phyloP scores from a whole-genome alignment of 176 grass and related monocot genomes.

The Oryza rufipogon region DNA sequence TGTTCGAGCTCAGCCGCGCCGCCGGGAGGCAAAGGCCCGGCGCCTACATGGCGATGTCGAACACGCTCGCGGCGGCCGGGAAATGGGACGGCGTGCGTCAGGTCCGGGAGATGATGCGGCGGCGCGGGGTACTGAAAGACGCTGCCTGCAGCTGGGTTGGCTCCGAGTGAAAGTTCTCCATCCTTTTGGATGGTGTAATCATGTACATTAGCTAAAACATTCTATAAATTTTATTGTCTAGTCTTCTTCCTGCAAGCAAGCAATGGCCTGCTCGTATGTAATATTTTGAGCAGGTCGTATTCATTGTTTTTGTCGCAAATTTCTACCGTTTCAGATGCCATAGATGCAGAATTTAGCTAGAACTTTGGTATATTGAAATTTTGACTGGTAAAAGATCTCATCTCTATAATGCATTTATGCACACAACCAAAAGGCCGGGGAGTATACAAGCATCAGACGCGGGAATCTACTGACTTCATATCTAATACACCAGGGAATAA shows the following conservation, averaged over 20 bases:
- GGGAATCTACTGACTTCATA: constrained; percentile 7
- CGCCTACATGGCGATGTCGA: constrained; percentile 86
- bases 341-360: background rate
- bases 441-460: constrained; percentile 37
- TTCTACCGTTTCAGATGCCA: background rate
- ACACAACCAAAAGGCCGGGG: constrained; percentile 30
- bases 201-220: background rate
- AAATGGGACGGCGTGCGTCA: constrained; percentile 71
- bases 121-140: constrained; percentile 63
- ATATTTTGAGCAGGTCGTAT: no score
- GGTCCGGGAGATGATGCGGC: constrained; percentile 71
- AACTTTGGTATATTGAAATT: background rate
- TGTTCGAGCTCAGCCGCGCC: constrained; percentile 57
- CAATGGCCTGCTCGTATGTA: no score
- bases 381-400: constrained; percentile 20
- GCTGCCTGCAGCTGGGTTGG: constrained; percentile 68
- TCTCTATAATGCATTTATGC: constrained; percentile 47
- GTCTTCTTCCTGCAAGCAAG: background rate
- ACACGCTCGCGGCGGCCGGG: constrained; percentile 69
- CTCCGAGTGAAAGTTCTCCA: background rate
- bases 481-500: constrained; percentile 35
- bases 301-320: background rate
- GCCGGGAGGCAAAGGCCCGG: constrained; percentile 60
- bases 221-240: background rate
- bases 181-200: constrained; percentile 1